Evolutionary conservation across 2,329 filamentous ascomycete species (phyloP).

Genomic region (Fusarium irregulare): DNA sequence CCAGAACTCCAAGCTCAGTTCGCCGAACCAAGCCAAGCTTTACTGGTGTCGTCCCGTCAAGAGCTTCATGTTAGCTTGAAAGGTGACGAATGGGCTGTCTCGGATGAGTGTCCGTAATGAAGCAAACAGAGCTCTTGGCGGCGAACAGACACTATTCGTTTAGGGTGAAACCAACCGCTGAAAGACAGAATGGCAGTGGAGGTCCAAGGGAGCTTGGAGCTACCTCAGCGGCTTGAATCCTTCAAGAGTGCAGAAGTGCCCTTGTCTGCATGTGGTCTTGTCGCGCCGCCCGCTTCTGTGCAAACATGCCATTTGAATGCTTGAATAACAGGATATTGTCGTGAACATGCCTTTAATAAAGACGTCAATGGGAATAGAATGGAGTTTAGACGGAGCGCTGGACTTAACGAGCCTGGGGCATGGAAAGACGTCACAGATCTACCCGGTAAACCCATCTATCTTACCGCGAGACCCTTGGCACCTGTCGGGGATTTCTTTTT

Average conservation of each 20-base stretch:
- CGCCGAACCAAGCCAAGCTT: neutral
- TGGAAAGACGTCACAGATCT: slow-evolving; percentile 29
- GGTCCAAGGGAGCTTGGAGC: slow-evolving; percentile 8
- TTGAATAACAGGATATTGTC: neutral
- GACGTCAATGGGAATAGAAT: neutral
- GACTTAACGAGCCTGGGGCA: slow-evolving; percentile 21
- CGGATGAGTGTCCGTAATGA: neutral
- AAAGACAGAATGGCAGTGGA: slow-evolving; percentile 1
- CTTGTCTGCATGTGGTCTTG: neutral
- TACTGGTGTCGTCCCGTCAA: neutral
- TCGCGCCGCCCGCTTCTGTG: neutral
- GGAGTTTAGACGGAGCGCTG: slow-evolving; percentile 32
- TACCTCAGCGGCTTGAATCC: slow-evolving; percentile 30
- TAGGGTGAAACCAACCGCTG: slow-evolving; percentile 22
- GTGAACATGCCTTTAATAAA: neutral
- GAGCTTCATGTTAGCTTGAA: neutral
- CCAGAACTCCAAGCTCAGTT: neutral
- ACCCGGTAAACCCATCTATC: neutral
- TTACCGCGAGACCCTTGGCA: neutral
- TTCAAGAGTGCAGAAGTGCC: neutral
- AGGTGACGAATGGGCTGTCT: neutral
- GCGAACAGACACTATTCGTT: slow-evolving; percentile 1
- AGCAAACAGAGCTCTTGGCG: slow-evolving; percentile 3
- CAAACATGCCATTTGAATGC: neutral
- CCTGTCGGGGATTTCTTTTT: slow-evolving; percentile 24